Conservation (phyloP, 1,284 basidiomycete species). For the Ceratobasidium sp. region DNA sequence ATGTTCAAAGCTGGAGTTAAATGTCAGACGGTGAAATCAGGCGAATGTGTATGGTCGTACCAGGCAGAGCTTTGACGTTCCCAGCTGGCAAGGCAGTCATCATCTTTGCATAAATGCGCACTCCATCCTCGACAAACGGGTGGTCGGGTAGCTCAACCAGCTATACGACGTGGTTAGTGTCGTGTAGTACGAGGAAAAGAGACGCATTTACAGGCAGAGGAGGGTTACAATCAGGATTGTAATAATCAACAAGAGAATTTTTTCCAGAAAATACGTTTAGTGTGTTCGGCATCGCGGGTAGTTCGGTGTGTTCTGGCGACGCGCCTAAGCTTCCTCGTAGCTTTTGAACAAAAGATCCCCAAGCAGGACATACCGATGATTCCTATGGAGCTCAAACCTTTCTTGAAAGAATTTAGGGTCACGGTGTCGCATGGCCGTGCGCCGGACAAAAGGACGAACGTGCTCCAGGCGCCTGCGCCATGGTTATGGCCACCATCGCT, state of each 20-base stretch:
- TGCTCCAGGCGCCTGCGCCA: background rate
- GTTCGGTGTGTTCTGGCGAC: too few relatives aligned
- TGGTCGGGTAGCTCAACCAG: slow-evolving; percentile 40
- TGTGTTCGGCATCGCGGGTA: background rate
- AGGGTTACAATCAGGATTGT: slow-evolving; percentile 43
- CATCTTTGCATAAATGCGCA: slow-evolving; percentile 44
- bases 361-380: background rate
- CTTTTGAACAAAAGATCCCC: slow-evolving; percentile 1
- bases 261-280: slow-evolving; percentile 42
- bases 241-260: slow-evolving; percentile 37
- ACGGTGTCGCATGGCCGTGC: background rate
- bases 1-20: slow-evolving; percentile 28
- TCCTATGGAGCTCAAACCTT: background rate
- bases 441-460: too few relatives aligned
- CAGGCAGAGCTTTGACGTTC: slow-evolving; percentile 38
- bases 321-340: background rate
- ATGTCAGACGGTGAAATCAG: background rate
- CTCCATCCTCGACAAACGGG: slow-evolving; percentile 29
- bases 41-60: background rate
- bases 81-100: slow-evolving; percentile 37
- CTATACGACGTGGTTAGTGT: background rate
- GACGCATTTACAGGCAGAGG: slow-evolving; percentile 31
- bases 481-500: too few relatives aligned
- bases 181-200: background rate
- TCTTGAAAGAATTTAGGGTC: background rate